Evolutionary conservation across 495 filamentous ascomycete genomes (phyloP).

Genomic region (Aspergillus sclerotioniger): DNA sequence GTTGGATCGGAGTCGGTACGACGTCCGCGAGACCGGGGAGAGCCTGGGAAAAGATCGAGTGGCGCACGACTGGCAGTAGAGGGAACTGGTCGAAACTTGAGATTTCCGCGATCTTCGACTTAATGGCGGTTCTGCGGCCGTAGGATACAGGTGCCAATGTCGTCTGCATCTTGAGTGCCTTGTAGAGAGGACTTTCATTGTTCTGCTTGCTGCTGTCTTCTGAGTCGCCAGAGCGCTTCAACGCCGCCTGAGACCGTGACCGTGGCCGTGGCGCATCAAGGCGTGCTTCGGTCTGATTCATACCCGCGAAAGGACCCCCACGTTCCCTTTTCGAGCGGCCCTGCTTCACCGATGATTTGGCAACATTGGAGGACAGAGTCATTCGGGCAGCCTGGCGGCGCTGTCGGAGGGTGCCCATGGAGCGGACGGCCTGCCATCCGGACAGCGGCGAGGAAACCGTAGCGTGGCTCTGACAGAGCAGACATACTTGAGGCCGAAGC

Average conservation of each 20-base stretch:
- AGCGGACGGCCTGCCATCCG: conserved; percentile 38
- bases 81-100: conserved; percentile 78
- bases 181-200: conserved; percentile 56
- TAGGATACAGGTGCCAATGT: conserved; percentile 73
- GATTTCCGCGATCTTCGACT: conserved; percentile 62
- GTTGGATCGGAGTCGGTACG: conserved; percentile 82
- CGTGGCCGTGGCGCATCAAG: conserved; percentile 35
- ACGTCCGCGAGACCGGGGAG: conserved; percentile 69
- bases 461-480: conserved; percentile 39
- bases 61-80: conserved; percentile 68
- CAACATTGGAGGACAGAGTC: conserved; percentile 73
- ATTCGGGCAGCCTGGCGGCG: conserved; percentile 65
- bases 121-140: conserved; percentile 63
- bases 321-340: conserved; percentile 32
- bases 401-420: conserved; percentile 39
- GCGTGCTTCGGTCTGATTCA: conserved; percentile 73
- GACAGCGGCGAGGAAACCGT: conserved; percentile 18
- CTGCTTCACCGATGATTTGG: conserved; percentile 47
- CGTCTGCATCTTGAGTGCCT: conserved; percentile 94
- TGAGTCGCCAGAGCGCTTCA: conserved; percentile 35
- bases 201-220: conserved; percentile 32
- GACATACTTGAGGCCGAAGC: conserved; percentile 34
- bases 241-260: conserved; percentile 37
- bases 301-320: conserved; percentile 68
- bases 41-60: conserved; percentile 67